Evolutionary conservation across 305 asterid genomes (phyloP), one percentile per base, ranked within the genome.

Genomic region (Fraxinus albicans): DNA sequence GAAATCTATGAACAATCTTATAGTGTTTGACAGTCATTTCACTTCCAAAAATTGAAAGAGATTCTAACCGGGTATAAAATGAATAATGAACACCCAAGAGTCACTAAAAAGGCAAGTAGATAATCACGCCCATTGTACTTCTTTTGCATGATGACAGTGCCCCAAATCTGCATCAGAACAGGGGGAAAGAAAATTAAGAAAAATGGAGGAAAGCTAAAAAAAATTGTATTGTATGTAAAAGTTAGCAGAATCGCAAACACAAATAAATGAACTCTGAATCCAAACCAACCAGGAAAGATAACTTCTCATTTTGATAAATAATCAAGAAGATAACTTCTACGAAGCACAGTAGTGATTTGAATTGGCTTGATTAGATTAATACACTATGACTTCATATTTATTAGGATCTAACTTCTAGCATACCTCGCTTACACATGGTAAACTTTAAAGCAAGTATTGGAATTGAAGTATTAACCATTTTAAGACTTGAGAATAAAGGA

Each of bases 61-160:
- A 83, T 73, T 40, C 60, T 88, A 91, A 94, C 99, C 91, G 96
- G 98, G 84, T 88, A 95, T 82, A 96, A 85, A 88, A 96, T 93
- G 88, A 96, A 96, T 85, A 94, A 88, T 34, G 98, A 92, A 90
- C 99, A 96, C 63, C 99, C 99, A 86, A 94, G 79, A 15, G 97
- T 96, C 81, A 96, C 98, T 42, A 92, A 78, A 79, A 93, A 60
- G 69, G 99, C 93, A 76, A 94, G 83, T 60, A 92, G 80, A 90
- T 96, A 96, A 90, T 96, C 99, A 50, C 84, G 95, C 40, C 90
- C 91, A 53, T 85, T 88, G 90, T 96, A 94, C 93, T 87, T 96
- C 91, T 96, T 96, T 89, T 94, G 98, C 99, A 96, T 96, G 80
- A 96, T 96, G 82, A 89, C 33, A 79, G 97, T 90, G 77, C 99